A percentile compares a stretch with the other conserved stretches of the same genome.
Evolutionary conservation across 768 basidiomycete genomes (phyloP).

Genomic region (Lyophyllum semitale): DNA sequence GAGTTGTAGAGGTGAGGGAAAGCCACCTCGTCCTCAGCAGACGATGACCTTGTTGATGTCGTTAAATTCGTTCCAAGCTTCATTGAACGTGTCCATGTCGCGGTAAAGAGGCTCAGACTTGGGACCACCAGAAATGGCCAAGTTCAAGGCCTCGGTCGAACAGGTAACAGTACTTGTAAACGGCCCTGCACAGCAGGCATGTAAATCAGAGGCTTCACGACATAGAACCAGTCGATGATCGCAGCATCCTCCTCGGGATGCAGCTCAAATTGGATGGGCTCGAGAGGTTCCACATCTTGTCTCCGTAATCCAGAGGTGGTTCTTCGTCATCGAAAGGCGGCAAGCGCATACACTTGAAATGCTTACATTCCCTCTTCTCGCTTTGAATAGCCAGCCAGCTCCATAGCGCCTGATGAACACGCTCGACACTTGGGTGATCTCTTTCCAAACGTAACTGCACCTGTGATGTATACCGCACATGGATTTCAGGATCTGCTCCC

Average conservation of each 20-base stretch:
- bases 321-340: conserved; percentile 99
- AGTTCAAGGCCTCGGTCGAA: conserved; percentile 96
- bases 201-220: conserved; percentile 91
- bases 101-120: conserved; percentile 98
- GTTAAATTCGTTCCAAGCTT: conserved; percentile 99
- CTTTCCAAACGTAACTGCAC: conserved; percentile 99
- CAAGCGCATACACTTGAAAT: conserved; percentile 99
- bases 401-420: conserved; percentile 99
- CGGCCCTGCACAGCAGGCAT: conserved; percentile 89
- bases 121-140: conserved; percentile 97
- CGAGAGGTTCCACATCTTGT: conserved; percentile 99
- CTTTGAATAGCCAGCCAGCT: conserved; percentile 99
- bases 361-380: conserved; percentile 96
- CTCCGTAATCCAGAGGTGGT: conserved; percentile 97
- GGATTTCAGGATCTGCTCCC: conserved; percentile 99
- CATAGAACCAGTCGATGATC: conserved; percentile 98
- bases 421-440: conserved; percentile 97
- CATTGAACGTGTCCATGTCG: conserved; percentile 96
- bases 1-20: conserved; percentile 99
- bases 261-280: conserved; percentile 95
- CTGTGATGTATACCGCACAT: conserved; percentile 98
- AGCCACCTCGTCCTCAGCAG: conserved; percentile 98
- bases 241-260: conserved; percentile 90
- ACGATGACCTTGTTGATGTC: conserved; percentile 99
- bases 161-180: conserved; percentile 93